Percentiles rank a stretch among this genome's conserved stretches.
Conservation (phyloP, 129 eudicot species). For the Flaveria robusta region DNA sequence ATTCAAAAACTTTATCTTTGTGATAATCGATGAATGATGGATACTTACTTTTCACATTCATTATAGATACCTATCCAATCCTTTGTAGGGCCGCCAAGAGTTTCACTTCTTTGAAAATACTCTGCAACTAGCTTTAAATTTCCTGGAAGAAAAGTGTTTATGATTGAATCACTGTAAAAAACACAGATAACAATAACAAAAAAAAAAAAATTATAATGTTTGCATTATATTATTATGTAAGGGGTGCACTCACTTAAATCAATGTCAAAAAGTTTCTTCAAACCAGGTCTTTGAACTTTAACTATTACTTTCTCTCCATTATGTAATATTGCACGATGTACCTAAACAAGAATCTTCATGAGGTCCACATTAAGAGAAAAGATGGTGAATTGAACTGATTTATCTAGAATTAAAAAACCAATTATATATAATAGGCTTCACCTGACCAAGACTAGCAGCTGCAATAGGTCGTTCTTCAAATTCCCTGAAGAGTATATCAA, state of each 20-base stretch:
- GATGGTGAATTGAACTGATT: neutral
- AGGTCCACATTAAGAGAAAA: conserved; percentile 22
- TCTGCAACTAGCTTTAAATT: conserved; percentile 83
- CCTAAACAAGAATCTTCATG: conserved; percentile 50
- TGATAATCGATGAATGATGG: conserved; percentile 18
- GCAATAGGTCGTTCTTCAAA: conserved; percentile 95
- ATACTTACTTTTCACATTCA: conserved; percentile 89
- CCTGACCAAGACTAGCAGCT: conserved; percentile 99
- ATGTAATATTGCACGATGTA: conserved; percentile 90
- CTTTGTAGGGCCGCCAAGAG: conserved; percentile 87
- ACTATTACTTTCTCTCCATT: conserved; percentile 95
- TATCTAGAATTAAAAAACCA: neutral
- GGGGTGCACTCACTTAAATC: conserved; percentile 68
- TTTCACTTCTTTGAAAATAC: conserved; percentile 88
- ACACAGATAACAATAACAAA: neutral
- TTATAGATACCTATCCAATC: conserved; percentile 97
- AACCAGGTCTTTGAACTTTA: conserved; percentile 95
- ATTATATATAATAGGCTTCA: conserved; percentile 27
- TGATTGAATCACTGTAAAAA: conserved; percentile 18
- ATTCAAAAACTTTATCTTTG: conserved; percentile 1
- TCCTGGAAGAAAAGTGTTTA: conserved; percentile 44
- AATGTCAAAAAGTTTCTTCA: conserved; percentile 94
- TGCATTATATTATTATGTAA: neutral
- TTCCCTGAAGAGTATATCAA: conserved; percentile 65
- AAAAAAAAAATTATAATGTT: neutral